Evolutionary conservation across 148 eudicot genomes (phyloP).

Genomic region (Diospyros lotus): DNA sequence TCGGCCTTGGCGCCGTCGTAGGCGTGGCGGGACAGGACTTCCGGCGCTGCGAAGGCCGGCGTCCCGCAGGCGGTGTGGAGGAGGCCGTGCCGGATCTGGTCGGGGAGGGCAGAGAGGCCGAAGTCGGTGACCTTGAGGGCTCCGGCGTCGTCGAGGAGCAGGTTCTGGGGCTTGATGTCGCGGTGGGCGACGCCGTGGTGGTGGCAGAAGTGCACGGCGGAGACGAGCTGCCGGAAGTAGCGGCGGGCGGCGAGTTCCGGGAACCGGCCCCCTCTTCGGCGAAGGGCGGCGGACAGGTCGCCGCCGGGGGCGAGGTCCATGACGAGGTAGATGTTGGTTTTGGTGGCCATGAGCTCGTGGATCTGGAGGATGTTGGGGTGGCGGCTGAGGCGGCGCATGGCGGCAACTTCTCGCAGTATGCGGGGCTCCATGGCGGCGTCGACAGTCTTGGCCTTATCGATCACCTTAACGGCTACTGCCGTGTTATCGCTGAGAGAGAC

Average conservation of each 20-base stretch:
- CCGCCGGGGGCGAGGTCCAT: slow-evolving; percentile 82
- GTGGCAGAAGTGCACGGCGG: slow-evolving; percentile 69
- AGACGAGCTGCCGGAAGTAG: slow-evolving; percentile 55
- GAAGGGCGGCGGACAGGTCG: slow-evolving; percentile 50
- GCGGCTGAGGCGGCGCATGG: slow-evolving; percentile 65
- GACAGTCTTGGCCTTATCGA: slow-evolving; percentile 44
- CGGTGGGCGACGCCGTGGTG: slow-evolving; percentile 69
- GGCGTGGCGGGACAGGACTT: slow-evolving; percentile 34
- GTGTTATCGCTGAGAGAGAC: slow-evolving; percentile 17
- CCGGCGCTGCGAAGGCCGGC: slow-evolving; percentile 68
- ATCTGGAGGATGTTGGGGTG: slow-evolving; percentile 69
- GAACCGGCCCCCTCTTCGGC: slow-evolving; percentile 46
- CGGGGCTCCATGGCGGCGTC: slow-evolving; percentile 48
- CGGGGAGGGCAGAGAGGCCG: slow-evolving; percentile 65
- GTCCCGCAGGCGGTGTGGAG: slow-evolving; percentile 81
- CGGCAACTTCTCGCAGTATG: slow-evolving; percentile 57
- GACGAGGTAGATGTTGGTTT: slow-evolving; percentile 58
- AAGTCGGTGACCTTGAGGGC: slow-evolving; percentile 58
- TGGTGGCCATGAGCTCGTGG: slow-evolving; percentile 74
- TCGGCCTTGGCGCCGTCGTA: slow-evolving; percentile 79
- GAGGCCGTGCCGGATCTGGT: slow-evolving; percentile 15
- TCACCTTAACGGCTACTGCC: slow-evolving; percentile 56
- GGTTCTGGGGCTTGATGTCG: slow-evolving; percentile 75
- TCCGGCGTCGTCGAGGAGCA: slow-evolving; percentile 49
- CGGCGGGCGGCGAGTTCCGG: slow-evolving; percentile 48